Percentiles rank a stretch among this genome's conserved stretches.
Evolutionary conservation across 2,329 filamentous ascomycete species (phyloP).

Genomic region (Colletotrichum lupini): DNA sequence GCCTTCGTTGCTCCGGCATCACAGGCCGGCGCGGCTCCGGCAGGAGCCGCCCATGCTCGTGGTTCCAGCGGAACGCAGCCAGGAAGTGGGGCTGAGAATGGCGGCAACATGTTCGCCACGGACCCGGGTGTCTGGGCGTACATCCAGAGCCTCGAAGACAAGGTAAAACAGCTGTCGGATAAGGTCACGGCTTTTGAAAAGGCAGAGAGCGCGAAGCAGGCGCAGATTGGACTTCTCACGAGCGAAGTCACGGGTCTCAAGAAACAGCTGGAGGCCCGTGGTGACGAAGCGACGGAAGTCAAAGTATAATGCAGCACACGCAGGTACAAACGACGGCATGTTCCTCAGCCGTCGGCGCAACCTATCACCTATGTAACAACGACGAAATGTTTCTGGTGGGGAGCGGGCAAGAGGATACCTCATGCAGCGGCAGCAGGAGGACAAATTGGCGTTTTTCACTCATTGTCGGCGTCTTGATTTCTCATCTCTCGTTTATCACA

Average conservation of each 20-base stretch:
- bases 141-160: slow-evolving; percentile 76
- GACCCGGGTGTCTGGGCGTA: slow-evolving; percentile 78
- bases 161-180: slow-evolving; percentile 59
- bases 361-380: slow-evolving; percentile 35
- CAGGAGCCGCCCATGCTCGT: slow-evolving; percentile 42
- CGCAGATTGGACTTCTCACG: slow-evolving; percentile 48
- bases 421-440: slow-evolving; percentile 18
- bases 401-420: slow-evolving; percentile 12
- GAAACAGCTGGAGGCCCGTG: slow-evolving; percentile 43
- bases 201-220: slow-evolving; percentile 49
- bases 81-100: slow-evolving; percentile 67
- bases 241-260: slow-evolving; percentile 48
- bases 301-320: slow-evolving; percentile 25
- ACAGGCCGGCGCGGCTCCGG: slow-evolving; percentile 38
- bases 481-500: slow-evolving; percentile 29
- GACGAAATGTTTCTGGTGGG: slow-evolving; percentile 30
- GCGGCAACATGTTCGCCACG: slow-evolving; percentile 74
- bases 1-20: slow-evolving; percentile 35
- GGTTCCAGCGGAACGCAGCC: slow-evolving; percentile 64
- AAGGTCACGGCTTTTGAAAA: slow-evolving; percentile 52
- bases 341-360: slow-evolving; percentile 22
- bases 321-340: slow-evolving; percentile 7
- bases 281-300: slow-evolving; percentile 20
- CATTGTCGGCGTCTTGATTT: slow-evolving; percentile 35
- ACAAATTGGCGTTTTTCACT: slow-evolving; percentile 37